Conservation (phyloP, 2,329 filamentous ascomycete genomes). For the Hypomyces perniciosus region DNA sequence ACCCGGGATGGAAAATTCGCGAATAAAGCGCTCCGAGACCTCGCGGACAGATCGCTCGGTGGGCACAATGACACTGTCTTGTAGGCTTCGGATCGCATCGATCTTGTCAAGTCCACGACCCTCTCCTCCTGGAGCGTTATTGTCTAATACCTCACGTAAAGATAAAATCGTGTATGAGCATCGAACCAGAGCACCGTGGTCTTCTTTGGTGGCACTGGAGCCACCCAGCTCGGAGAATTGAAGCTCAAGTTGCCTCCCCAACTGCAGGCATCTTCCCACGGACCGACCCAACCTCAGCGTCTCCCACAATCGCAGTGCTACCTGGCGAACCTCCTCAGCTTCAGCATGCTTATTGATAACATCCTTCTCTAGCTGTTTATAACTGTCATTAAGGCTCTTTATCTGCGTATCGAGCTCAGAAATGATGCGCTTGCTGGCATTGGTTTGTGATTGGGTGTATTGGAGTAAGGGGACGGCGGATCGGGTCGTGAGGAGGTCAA, state of each 20-base stretch:
- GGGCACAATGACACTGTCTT: slow-evolving; percentile 62
- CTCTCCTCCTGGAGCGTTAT: slow-evolving; percentile 64
- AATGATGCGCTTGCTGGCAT: slow-evolving; percentile 66
- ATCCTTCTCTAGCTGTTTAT: slow-evolving; percentile 78
- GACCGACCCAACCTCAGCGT: slow-evolving; percentile 71
- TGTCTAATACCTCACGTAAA: slow-evolving; percentile 65
- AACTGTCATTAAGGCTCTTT: slow-evolving; percentile 73
- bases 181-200: slow-evolving; percentile 73
- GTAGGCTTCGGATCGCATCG: slow-evolving; percentile 63
- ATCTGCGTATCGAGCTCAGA: slow-evolving; percentile 75
- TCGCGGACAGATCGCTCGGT: slow-evolving; percentile 69
- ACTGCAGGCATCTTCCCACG: slow-evolving; percentile 70
- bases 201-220: slow-evolving; percentile 52
- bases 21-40: slow-evolving; percentile 69
- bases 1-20: slow-evolving; percentile 68
- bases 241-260: slow-evolving; percentile 82
- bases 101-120: slow-evolving; percentile 71
- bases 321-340: slow-evolving; percentile 73
- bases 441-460: slow-evolving; percentile 69
- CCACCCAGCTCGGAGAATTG: slow-evolving; percentile 62
- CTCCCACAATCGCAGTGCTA: slow-evolving; percentile 72
- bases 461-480: slow-evolving; percentile 74
- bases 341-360: slow-evolving; percentile 80
- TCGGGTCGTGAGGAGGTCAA: slow-evolving; percentile 80
- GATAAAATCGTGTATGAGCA: slow-evolving; percentile 75